Base-by-base conservation (phyloP, 805 yeast species). In the Candida sonorensis region DNA sequence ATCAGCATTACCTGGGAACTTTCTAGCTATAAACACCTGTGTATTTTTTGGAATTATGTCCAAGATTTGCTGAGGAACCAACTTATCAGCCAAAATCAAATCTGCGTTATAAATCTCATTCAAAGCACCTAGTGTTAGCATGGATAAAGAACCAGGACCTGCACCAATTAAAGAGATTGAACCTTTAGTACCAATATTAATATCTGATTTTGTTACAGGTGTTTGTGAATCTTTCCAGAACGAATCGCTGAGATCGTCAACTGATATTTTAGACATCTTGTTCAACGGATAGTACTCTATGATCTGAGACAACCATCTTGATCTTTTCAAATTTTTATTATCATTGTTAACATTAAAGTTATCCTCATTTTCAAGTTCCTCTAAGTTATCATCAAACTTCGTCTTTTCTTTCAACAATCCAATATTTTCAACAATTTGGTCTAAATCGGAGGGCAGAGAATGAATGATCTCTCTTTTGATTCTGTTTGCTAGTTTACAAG, bases 1-100 rank as follows among this genome's bases (percentile, higher is more conserved):
- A 49, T 87, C 96, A 1, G 97, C 97, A 53, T 90, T 90, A 1
- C 97, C 97, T 3, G 97, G 97, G 60, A 87, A 90, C 56, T 90
- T 90, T 25, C 86, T 70, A 2, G 97, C 97, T 37, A 90, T 87
- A 52, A 82, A 86, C 4, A 81, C 64, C 27, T 77, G 79, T 1
- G 94, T 83, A 19, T 67, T 66, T 19, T 69, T 54, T 0, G 97
- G 97, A n/a, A 90, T 79, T 13, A 88, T 59, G 27, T 80, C 84
- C 22, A 90, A 61, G 1, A 90, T 94, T 45, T 79, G 81, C 45
- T 81, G 83, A 4, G 97, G 97, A 0, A 90, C 97, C 17, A 90
- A 67, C 51, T 90, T 90, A 54, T 90, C 97, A 1, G 97, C 94
- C 26, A 90, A 62, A 4, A 90, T 70, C 35, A 84, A 59, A 53